Percentiles rank a stretch among this genome's conserved stretches.
These are phyloP conservation scores for Monilinia fructigena DNA, from an alignment of 2,329 filamentous ascomycete genomes.

Conservation along the genomic window DNA sequence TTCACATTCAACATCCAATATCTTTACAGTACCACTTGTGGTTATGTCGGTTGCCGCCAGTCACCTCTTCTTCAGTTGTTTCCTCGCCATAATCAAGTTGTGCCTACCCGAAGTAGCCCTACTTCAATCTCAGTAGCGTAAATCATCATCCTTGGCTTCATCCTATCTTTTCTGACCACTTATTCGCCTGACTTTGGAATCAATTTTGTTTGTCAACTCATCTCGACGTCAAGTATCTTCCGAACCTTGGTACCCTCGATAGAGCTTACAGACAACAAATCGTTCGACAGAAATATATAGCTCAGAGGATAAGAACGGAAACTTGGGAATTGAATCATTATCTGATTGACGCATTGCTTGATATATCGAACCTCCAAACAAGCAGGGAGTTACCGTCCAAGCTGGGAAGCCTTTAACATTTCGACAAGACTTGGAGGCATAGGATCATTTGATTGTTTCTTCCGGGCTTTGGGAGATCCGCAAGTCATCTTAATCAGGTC, in stretches of 20 bases:
- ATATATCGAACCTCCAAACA: conserved; percentile 30
- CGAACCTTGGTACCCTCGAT: conserved; percentile 17
- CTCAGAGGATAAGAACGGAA: neutral
- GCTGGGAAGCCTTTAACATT: conserved; percentile 30
- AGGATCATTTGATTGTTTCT: conserved; percentile 32
- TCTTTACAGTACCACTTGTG: conserved; percentile 28
- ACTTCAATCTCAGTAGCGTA: conserved; percentile 29
- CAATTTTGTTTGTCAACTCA: conserved; percentile 22
- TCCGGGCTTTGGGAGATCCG: conserved; percentile 35
- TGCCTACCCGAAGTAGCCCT: conserved; percentile 37
- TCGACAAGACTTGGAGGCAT: conserved; percentile 30
- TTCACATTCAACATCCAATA: conserved; percentile 27
- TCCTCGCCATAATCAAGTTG: conserved; percentile 36
- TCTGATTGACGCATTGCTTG: conserved; percentile 31
- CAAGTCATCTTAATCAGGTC: conserved; percentile 30
- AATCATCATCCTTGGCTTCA: conserved; percentile 26
- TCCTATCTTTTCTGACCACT: conserved; percentile 28
- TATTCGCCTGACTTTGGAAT: conserved; percentile 25
- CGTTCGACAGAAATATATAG: conserved; percentile 4
- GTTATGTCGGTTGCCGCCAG: conserved; percentile 38
- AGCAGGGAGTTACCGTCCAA: conserved; percentile 30
- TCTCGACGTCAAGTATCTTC: conserved; percentile 27
- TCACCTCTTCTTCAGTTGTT: conserved; percentile 34
- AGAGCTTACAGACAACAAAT: neutral
- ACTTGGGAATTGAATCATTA: neutral